phyloP scores from a whole-genome alignment of 2,329 filamentous ascomycete genomes.

The Colletotrichum trifolii region DNA sequence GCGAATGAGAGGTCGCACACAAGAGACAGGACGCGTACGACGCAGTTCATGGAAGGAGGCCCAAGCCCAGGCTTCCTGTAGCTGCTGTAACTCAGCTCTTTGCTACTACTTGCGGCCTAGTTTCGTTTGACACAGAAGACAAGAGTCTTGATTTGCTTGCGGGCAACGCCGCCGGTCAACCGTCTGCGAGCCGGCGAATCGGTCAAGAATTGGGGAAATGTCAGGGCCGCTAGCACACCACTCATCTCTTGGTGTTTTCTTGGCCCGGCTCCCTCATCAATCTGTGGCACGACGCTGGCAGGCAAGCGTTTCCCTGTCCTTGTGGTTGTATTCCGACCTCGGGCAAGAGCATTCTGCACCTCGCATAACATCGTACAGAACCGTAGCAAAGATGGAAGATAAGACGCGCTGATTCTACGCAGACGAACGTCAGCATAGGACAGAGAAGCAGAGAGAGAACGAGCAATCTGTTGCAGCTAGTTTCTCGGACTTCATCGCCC shows the following conservation, averaged over 20 bases:
- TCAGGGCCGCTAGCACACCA: constrained; percentile 10
- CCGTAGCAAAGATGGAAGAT: too few species aligned
- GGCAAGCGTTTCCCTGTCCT: not conserved
- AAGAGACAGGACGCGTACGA: constrained; percentile 27
- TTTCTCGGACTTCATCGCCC: too few species aligned
- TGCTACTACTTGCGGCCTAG: not conserved
- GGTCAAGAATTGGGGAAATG: constrained; percentile 7
- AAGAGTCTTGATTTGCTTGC: constrained; percentile 5
- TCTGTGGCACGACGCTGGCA: constrained; percentile 1
- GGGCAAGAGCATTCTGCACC: too few species aligned
- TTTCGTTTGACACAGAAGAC: not conserved
- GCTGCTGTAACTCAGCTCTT: not conserved
- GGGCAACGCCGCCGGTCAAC: constrained; percentile 3
- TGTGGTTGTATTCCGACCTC: too few species aligned
- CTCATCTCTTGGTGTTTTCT: constrained; percentile 19
- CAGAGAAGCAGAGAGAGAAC: too few species aligned
- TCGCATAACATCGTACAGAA: too few species aligned
- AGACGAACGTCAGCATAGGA: too few species aligned
- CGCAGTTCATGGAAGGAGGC: not conserved
- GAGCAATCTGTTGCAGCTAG: too few species aligned
- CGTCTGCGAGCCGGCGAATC: not conserved
- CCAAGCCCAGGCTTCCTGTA: not conserved
- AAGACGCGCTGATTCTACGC: too few species aligned
- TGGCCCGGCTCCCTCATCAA: constrained; percentile 23
- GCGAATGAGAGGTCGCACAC: constrained; percentile 24